Percentiles rank a stretch among this genome's conserved stretches.
These are phyloP conservation scores for Citrullus colocynthis DNA, from an alignment of 306 rosid species.

Conservation along the genomic window DNA sequence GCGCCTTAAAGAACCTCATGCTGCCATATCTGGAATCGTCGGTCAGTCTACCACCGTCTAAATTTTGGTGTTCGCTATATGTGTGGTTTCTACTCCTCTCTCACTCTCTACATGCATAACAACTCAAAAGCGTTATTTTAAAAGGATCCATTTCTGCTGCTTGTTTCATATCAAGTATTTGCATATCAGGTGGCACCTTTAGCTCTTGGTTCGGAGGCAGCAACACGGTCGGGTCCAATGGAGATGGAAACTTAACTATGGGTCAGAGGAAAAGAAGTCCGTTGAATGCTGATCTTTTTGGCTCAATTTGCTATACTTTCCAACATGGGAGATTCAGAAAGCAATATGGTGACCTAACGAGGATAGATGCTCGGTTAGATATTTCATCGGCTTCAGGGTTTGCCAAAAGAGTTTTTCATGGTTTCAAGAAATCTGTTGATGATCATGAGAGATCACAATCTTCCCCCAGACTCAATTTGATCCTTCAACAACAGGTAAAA, in stretches of 20 bases:
- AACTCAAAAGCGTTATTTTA: neutral
- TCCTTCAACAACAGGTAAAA: conserved; percentile 82
- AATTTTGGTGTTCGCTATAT: neutral
- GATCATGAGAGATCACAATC: conserved; percentile 29
- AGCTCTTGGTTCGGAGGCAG: conserved; percentile 33
- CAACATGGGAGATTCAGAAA: conserved; percentile 66
- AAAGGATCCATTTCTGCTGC: neutral
- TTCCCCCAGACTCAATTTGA: conserved; percentile 62
- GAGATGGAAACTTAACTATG: neutral
- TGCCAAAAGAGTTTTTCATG: conserved; percentile 40
- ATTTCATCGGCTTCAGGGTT: conserved; percentile 58
- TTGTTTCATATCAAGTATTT: conserved; percentile 4
- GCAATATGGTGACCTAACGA: conserved; percentile 45
- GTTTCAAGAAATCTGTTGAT: conserved; percentile 32
- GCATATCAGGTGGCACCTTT: conserved; percentile 27
- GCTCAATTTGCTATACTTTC: conserved; percentile 61
- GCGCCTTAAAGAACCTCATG: conserved; percentile 56
- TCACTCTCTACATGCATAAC: neutral
- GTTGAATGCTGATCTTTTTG: conserved; percentile 44
- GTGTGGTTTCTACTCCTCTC: neutral
- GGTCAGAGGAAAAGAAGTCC: conserved; percentile 24
- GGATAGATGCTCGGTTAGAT: conserved; percentile 75
- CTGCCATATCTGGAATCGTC: conserved; percentile 59
- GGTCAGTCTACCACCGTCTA: conserved; percentile 33
- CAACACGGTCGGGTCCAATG: conserved; percentile 12